Evolutionary conservation across 1,284 basidiomycete genomes (phyloP).

Genomic region (Marasmius fiardii): DNA sequence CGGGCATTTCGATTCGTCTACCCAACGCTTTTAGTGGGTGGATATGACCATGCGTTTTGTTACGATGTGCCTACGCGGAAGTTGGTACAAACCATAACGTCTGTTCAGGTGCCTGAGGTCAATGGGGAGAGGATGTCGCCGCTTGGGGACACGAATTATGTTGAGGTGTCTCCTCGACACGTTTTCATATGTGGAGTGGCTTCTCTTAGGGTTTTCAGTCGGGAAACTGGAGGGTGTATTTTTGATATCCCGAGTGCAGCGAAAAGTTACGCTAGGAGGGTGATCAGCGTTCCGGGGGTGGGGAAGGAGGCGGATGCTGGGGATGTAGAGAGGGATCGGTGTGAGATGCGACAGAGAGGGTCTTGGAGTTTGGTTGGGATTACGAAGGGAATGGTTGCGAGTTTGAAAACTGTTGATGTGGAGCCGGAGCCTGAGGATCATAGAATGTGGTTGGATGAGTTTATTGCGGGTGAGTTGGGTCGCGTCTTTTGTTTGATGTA

Average conservation of each 20-base stretch:
- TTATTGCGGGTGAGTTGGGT: conserved; percentile 12
- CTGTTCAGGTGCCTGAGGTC: conserved; percentile 29
- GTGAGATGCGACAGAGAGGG: conserved; percentile 1
- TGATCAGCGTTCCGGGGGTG: conserved; percentile 10
- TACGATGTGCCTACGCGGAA: conserved; percentile 55
- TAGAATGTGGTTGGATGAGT: conserved; percentile 15
- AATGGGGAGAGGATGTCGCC: conserved; percentile 7
- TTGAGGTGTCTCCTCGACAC: conserved; percentile 59
- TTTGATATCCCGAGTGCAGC: conserved; percentile 35
- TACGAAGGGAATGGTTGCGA: conserved; percentile 4
- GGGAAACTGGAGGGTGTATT: conserved; percentile 39
- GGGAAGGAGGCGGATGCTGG: conserved; percentile 14
- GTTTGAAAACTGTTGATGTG: conserved; percentile 27
- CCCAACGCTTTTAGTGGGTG: conserved; percentile 55
- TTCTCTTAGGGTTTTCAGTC: conserved; percentile 50
- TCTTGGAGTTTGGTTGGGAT: conserved; percentile 13
- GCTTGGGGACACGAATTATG: conserved; percentile 52
- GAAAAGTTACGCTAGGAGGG: conserved; percentile 27
- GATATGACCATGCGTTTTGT: conserved; percentile 41
- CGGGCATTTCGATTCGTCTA: conserved; percentile 67
- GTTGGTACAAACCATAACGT: conserved; percentile 42
- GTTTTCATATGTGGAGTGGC: conserved; percentile 55
- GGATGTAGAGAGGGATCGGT: conserved; percentile 9
- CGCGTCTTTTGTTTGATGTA: background rate
- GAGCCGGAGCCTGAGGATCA: conserved; percentile 14